Percentiles rank a stretch among this genome's conserved stretches.
Evolutionary conservation across 768 basidiomycete genomes (phyloP).

Genomic region (Symmetrospora coprosmae): DNA sequence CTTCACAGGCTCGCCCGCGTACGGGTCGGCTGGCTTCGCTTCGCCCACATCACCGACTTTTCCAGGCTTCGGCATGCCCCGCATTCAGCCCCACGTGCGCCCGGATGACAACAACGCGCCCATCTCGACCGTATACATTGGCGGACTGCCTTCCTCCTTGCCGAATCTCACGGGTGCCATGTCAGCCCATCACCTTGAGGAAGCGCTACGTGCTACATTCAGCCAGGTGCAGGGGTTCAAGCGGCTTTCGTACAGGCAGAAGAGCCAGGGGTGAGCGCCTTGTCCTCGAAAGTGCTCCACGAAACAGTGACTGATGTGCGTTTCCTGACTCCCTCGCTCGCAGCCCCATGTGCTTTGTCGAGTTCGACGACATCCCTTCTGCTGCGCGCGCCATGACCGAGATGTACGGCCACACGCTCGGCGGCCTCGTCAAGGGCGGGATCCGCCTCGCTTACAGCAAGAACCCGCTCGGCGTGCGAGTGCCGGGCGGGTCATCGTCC

Average conservation of each 20-base stretch:
- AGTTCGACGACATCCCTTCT: slow-evolving; percentile 81
- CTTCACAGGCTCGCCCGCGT: neutral
- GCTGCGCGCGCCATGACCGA: slow-evolving; percentile 80
- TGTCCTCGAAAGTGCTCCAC: neutral
- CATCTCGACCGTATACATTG: slow-evolving; percentile 98
- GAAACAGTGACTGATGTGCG: neutral
- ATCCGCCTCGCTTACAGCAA: slow-evolving; percentile 91
- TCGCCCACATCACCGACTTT: slow-evolving; percentile 1
- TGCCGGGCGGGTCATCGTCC: neutral
- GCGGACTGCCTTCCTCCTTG: slow-evolving; percentile 65
- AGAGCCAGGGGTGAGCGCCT: slow-evolving; percentile 42
- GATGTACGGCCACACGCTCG: slow-evolving; percentile 77
- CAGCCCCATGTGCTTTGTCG: slow-evolving; percentile 98
- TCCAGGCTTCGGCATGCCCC: neutral
- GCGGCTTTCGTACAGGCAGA: slow-evolving; percentile 85
- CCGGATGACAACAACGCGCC: slow-evolving; percentile 92
- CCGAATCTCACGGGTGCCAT: slow-evolving; percentile 40
- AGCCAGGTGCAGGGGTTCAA: slow-evolving; percentile 66
- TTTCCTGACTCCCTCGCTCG: slow-evolving; percentile 33
- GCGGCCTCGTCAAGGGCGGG: slow-evolving; percentile 80
- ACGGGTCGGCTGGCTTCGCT: too few species aligned
- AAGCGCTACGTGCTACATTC: slow-evolving; percentile 70
- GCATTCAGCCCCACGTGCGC: slow-evolving; percentile 37
- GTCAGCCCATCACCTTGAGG: slow-evolving; percentile 69
- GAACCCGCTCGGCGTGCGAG: slow-evolving; percentile 22